Conservation (phyloP, 352 stramenopile species). For the Globisporangium alternatum region DNA sequence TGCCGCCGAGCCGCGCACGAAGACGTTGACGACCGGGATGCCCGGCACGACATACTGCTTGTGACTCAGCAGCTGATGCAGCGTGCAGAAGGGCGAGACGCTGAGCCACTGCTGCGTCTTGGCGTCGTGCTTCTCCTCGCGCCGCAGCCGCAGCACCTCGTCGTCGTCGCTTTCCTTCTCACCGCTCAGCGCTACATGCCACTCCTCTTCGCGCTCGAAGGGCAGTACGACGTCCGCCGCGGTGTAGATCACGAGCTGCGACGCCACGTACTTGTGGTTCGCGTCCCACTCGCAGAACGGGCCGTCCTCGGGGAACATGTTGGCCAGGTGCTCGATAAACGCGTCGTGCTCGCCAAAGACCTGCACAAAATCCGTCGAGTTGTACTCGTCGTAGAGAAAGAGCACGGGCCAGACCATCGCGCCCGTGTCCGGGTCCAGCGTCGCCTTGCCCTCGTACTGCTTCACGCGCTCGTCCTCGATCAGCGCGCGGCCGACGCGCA, state of each 20-base stretch:
- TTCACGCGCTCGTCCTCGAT: conserved; percentile 79
- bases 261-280: conserved; percentile 69
- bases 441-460: conserved; percentile 81
- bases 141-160: conserved; percentile 54
- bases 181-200: conserved; percentile 76
- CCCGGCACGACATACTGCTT: conserved; percentile 79
- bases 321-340: conserved; percentile 84
- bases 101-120: conserved; percentile 80
- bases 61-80: conserved; percentile 69
- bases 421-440: conserved; percentile 57
- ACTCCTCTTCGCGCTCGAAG: conserved; percentile 60
- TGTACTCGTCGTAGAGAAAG: conserved; percentile 85
- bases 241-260: conserved; percentile 71
- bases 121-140: conserved; percentile 71
- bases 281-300: conserved; percentile 81
- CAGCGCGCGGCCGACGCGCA: conserved; percentile 70
- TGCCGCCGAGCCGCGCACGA: conserved; percentile 64
- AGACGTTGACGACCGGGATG: conserved; percentile 82
- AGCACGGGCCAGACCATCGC: conserved; percentile 79
- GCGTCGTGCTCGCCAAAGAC: conserved; percentile 75
- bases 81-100: conserved; percentile 75
- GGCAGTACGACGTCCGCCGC: conserved; percentile 68
- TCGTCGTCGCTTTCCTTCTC: conserved; percentile 68
- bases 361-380: conserved; percentile 84
- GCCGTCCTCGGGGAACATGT: conserved; percentile 88